A percentile compares a stretch with the other conserved stretches of the same genome.
phyloP scores from a whole-genome alignment of 2,329 filamentous ascomycete species.

The Diplocarpon rosae region DNA sequence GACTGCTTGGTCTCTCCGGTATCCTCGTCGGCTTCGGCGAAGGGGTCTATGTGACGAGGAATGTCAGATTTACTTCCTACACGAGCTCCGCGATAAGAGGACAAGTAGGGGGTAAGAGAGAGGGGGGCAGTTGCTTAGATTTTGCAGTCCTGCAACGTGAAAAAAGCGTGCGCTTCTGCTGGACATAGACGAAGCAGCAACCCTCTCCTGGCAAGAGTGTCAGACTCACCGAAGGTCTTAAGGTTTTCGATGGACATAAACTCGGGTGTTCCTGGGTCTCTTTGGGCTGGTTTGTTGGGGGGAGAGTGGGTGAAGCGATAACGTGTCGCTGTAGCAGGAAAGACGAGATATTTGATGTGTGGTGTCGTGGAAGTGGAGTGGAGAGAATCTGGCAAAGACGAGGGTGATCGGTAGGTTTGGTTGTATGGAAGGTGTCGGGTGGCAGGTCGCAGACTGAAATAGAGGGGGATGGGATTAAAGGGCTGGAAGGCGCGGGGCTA shows the following conservation, averaged over 20 bases:
- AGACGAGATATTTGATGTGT: neutral
- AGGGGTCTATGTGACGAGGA: conserved; percentile 64
- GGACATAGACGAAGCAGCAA: no score
- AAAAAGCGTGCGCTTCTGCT: neutral
- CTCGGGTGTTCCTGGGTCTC: conserved; percentile 56
- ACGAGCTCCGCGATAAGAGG: conserved; percentile 11
- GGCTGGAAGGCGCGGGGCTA: neutral
- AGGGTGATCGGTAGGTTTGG: neutral
- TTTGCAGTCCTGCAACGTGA: neutral
- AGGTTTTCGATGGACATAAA: conserved; percentile 99
- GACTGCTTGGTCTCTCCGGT: conserved; percentile 89
- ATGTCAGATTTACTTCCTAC: conserved; percentile 13
- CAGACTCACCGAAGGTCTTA: conserved; percentile 74
- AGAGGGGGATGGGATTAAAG: neutral
- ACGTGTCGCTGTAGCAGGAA: conserved; percentile 14
- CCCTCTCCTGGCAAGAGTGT: neutral
- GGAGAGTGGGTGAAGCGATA: conserved; percentile 13
- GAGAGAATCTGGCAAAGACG: conserved; percentile 6
- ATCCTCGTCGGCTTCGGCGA: conserved; percentile 99
- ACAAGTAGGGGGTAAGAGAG: neutral
- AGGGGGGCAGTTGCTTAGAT: neutral
- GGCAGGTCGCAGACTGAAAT: neutral
- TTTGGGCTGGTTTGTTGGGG: conserved; percentile 17
- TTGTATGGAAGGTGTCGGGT: conserved; percentile 4
- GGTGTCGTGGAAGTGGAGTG: conserved; percentile 9